Evolutionary conservation across 352 stramenopile species (phyloP).

Genomic region (Globisporangium lucens): DNA sequence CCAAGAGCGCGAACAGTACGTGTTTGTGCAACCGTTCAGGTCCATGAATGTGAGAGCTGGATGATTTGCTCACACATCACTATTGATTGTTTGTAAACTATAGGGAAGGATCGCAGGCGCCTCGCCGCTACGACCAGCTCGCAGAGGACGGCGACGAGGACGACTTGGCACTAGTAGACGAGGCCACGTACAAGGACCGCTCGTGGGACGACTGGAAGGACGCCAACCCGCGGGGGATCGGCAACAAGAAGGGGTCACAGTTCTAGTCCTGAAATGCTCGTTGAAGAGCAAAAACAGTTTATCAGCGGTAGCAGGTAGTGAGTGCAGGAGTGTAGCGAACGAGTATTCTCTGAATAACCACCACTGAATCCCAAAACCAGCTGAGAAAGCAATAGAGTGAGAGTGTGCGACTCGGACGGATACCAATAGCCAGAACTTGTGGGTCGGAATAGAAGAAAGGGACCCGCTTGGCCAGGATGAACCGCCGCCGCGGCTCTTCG

Average conservation of each 20-base stretch:
- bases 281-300: neutral
- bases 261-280: constrained; percentile 52
- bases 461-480: neutral
- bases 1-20: constrained; percentile 71
- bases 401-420: neutral
- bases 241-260: constrained; percentile 95
- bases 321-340: neutral
- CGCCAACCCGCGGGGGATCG: constrained; percentile 93
- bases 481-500: constrained; percentile 20
- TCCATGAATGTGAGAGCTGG: neutral
- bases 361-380: neutral
- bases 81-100: constrained; percentile 9
- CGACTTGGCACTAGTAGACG: constrained; percentile 88
- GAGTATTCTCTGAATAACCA: neutral
- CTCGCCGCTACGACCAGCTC: constrained; percentile 92
- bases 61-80: neutral
- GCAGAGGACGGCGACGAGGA: constrained; percentile 95
- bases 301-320: neutral
- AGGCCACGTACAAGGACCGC: constrained; percentile 91
- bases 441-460: neutral
- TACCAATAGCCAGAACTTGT: neutral
- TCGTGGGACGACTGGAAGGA: constrained; percentile 98
- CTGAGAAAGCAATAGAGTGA: neutral
- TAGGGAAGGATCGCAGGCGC: constrained; percentile 54
- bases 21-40: neutral